Conservation (phyloP, 2,329 filamentous ascomycete genomes). For the Apiospora malaysiana region DNA sequence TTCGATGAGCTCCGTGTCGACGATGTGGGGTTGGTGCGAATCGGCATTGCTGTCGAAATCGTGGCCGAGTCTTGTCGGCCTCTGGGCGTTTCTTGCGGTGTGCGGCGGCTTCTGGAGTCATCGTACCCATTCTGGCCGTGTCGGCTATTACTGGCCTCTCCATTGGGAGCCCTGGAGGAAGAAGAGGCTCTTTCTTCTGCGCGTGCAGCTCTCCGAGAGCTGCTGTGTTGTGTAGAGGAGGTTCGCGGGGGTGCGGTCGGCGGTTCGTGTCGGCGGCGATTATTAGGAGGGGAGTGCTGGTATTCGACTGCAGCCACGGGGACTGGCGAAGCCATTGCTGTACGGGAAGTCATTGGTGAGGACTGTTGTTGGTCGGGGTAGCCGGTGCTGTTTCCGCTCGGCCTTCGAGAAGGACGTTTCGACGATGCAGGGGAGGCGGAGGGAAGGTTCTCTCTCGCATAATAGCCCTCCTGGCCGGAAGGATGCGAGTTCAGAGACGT, state of each 20-base stretch:
- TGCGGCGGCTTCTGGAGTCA: constrained; percentile 44
- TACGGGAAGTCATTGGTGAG: constrained; percentile 55
- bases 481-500: constrained; percentile 55
- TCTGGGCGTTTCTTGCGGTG: constrained; percentile 42
- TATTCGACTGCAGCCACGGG: constrained; percentile 50
- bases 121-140: constrained; percentile 40
- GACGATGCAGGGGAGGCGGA: constrained; percentile 56
- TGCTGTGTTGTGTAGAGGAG: constrained; percentile 72
- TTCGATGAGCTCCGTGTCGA: constrained; percentile 57
- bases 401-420: constrained; percentile 59
- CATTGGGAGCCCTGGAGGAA: constrained; percentile 46
- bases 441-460: constrained; percentile 56
- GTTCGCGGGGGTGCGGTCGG: constrained; percentile 81
- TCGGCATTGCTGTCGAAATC: constrained; percentile 50
- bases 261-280: constrained; percentile 65
- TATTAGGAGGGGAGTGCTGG: constrained; percentile 45
- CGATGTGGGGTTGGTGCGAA: constrained; percentile 48
- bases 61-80: constrained; percentile 46
- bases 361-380: constrained; percentile 42
- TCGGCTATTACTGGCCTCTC: constrained; percentile 39
- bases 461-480: constrained; percentile 61
- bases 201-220: constrained; percentile 51
- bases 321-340: constrained; percentile 50
- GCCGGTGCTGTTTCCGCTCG: constrained; percentile 54
- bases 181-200: constrained; percentile 51